These are phyloP conservation scores for Nadsonia starkeyi-henricii DNA, from an alignment of 1,139 yeast genomes.

Conservation along the genomic window DNA sequence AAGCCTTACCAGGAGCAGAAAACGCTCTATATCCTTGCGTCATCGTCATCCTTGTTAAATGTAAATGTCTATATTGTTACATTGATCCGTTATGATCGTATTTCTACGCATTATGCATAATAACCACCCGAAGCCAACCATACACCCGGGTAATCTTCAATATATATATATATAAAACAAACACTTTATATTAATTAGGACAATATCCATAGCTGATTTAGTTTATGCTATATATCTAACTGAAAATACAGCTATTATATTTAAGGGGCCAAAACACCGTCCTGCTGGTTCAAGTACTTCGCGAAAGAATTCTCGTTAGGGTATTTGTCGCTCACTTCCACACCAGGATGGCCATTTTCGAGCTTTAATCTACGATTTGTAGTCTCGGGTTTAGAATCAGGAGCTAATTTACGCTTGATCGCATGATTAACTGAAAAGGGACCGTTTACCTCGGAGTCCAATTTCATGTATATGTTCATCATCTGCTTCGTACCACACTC, in stretches of 20 bases:
- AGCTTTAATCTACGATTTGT: conserved; percentile 12
- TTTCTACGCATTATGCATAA: too few species aligned
- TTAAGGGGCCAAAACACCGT: neutral
- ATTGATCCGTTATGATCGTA: too few species aligned
- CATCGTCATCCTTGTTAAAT: conserved; percentile 1
- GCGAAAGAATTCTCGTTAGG: neutral
- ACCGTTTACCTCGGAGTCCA: conserved; percentile 25
- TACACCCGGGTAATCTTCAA: too few species aligned
- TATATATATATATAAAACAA: too few species aligned
- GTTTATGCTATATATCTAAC: too few species aligned
- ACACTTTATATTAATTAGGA: too few species aligned
- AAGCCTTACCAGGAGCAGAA: conserved; percentile 93
- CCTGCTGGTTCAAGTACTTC: neutral
- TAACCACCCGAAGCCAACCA: too few species aligned
- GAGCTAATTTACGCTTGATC: conserved; percentile 13
- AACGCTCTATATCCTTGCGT: conserved; percentile 23
- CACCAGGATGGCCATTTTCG: conserved; percentile 24
- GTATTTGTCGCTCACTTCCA: conserved; percentile 14
- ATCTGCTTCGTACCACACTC: conserved; percentile 14
- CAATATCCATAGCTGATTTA: too few species aligned
- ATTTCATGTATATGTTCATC: conserved; percentile 17
- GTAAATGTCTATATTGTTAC: too few species aligned
- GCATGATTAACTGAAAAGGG: conserved; percentile 17
- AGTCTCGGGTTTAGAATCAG: conserved; percentile 12
- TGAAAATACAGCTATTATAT: too few species aligned